phyloP scores from a whole-genome alignment of 139 green algal genomes.

The Deuterostichococcus epilithicus region DNA sequence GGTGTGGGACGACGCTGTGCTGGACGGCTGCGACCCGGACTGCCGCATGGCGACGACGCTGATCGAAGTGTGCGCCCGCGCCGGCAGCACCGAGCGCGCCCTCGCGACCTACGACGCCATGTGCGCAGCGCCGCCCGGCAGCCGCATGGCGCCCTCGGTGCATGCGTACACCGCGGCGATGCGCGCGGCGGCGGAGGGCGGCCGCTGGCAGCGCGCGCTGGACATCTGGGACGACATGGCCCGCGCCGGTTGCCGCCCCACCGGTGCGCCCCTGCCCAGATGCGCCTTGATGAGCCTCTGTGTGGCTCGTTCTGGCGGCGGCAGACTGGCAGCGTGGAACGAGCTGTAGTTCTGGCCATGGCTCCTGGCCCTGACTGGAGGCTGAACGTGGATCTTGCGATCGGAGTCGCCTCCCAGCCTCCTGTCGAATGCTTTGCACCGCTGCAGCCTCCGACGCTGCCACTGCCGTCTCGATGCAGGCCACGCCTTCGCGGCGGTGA shows the following conservation, averaged over 20 bases:
- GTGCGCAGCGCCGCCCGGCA: conserved; percentile 33
- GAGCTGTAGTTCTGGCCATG: too few relatives aligned
- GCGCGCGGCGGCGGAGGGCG: conserved; percentile 74
- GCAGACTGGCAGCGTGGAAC: too few relatives aligned
- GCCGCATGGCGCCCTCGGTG: conserved; percentile 62
- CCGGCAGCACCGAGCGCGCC: conserved; percentile 62
- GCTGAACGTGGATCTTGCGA: too few relatives aligned
- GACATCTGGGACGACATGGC: conserved; percentile 82
- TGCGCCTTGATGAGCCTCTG: too few relatives aligned
- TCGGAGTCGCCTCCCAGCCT: too few relatives aligned
- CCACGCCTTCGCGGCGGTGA: conserved; percentile 81
- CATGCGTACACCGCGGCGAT: conserved; percentile 86
- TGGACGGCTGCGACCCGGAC: conserved; percentile 51
- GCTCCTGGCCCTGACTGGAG: too few relatives aligned
- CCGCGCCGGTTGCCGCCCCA: conserved; percentile 43
- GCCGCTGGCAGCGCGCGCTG: conserved; percentile 54
- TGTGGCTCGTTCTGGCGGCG: too few relatives aligned
- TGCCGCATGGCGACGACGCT: conserved; percentile 76
- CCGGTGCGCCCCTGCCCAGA: conserved; percentile 20
- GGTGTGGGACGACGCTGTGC: conserved; percentile 58
- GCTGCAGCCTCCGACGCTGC: too few relatives aligned
- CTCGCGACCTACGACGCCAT: conserved; percentile 69
- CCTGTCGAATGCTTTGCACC: too few relatives aligned
- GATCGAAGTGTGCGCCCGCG: conserved; percentile 72
- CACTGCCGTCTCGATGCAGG: conserved; percentile 16